A percentile compares a stretch with the other conserved stretches of the same genome.
Evolutionary conservation across 495 filamentous ascomycete genomes (phyloP).

Genomic region (Hypoxylon trugodes): DNA sequence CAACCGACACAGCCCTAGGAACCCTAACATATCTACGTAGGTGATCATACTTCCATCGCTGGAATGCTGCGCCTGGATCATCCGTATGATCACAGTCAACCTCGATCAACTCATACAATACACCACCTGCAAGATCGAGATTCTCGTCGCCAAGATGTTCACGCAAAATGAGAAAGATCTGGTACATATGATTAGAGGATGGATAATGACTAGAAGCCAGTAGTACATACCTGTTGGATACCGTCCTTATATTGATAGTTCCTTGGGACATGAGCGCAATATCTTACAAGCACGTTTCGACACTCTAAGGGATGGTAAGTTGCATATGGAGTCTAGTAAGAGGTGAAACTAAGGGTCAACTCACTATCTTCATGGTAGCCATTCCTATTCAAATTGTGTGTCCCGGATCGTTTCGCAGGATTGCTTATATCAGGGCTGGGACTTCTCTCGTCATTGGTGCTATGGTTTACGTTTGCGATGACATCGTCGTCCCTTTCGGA

Average conservation of each 20-base stretch:
- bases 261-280: constrained; percentile 45
- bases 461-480: not conserved
- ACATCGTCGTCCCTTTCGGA: not conserved
- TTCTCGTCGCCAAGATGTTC: constrained; percentile 49
- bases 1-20: not conserved
- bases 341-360: not conserved
- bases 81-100: constrained; percentile 46
- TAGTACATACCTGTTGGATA: constrained; percentile 38
- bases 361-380: constrained; percentile 45
- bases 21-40: constrained; percentile 45
- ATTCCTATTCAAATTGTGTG: constrained; percentile 35
- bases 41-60: constrained; percentile 46
- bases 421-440: not conserved
- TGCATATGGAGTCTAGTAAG: too few species aligned
- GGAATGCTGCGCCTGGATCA: constrained; percentile 46
- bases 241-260: constrained; percentile 49
- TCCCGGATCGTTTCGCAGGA: constrained; percentile 32
- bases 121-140: constrained; percentile 45
- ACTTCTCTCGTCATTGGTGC: not conserved
- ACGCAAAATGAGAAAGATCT: constrained; percentile 45
- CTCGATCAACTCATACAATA: constrained; percentile 47
- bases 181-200: constrained; percentile 9
- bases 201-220: not conserved
- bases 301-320: constrained; percentile 39
- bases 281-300: constrained; percentile 46